A percentile compares a stretch with the other conserved stretches of the same genome.
Evolutionary conservation across 2,329 filamentous ascomycete genomes (phyloP).

Genomic region (Aspergillus amoenus): DNA sequence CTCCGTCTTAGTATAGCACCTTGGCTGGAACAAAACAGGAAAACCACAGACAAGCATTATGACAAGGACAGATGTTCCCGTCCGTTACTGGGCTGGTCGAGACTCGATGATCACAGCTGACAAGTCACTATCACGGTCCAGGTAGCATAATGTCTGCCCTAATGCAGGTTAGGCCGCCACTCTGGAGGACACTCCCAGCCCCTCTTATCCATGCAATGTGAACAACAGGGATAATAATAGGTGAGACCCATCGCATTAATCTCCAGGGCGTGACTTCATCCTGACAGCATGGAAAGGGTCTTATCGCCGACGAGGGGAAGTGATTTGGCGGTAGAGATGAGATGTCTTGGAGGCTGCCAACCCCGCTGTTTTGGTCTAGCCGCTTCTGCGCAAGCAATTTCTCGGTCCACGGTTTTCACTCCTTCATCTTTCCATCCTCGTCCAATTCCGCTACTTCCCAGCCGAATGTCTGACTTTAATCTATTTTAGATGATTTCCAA

Average conservation of each 20-base stretch:
- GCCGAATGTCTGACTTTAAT: not conserved
- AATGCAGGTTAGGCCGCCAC: not conserved
- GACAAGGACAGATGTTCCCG: not conserved
- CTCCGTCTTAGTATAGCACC: not conserved
- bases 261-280: not conserved
- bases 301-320: not conserved
- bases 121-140: not conserved
- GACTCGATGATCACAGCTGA: not conserved
- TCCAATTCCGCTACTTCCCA: not conserved
- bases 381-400: no score
- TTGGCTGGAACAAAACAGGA: not conserved
- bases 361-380: not conserved
- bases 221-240: constrained; percentile 3
- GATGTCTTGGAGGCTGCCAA: not conserved
- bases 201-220: not conserved
- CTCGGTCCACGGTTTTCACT: no score
- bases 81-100: not conserved
- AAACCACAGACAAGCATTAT: not conserved
- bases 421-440: not conserved
- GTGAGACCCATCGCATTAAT: not conserved
- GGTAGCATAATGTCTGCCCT: not conserved
- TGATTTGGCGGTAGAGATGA: constrained; percentile 3
- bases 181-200: not conserved
- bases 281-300: not conserved
- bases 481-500: not conserved